These are phyloP conservation scores for Colletotrichum paranaense DNA, from an alignment of 2,329 filamentous ascomycete species.

Conservation along the genomic window DNA sequence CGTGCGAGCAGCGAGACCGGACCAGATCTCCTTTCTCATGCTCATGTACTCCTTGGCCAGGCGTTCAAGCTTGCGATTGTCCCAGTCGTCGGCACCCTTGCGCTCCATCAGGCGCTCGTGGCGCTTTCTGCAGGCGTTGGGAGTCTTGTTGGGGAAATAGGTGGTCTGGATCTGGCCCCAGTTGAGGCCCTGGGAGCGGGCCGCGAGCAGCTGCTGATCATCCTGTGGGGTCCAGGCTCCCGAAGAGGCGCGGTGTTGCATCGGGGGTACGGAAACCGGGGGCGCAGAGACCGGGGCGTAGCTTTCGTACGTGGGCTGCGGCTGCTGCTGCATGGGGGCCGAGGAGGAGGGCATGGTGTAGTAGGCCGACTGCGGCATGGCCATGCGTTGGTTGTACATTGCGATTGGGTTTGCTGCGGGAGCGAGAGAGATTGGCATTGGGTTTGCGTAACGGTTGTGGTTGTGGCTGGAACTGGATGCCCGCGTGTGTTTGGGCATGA, in stretches of 20 bases:
- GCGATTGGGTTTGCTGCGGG: constrained; percentile 50
- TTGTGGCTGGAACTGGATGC: constrained; percentile 51
- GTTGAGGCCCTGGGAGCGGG: constrained; percentile 80
- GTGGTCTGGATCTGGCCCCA: constrained; percentile 84
- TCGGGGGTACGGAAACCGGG: constrained; percentile 47
- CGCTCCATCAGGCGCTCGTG: constrained; percentile 87
- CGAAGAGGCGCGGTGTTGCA: constrained; percentile 66
- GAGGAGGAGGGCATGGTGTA: constrained; percentile 51
- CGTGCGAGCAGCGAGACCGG: constrained; percentile 74
- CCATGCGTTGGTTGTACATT: constrained; percentile 54
- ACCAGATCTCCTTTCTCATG: constrained; percentile 86
- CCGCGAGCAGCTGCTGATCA: constrained; percentile 78
- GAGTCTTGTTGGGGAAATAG: constrained; percentile 81
- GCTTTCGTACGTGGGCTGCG: constrained; percentile 50
- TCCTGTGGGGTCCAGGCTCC: constrained; percentile 80
- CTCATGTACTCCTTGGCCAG: constrained; percentile 84
- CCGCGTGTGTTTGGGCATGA: constrained; percentile 59
- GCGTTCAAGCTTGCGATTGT: constrained; percentile 77
- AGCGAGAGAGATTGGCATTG: constrained; percentile 53
- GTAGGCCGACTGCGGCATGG: constrained; percentile 52
- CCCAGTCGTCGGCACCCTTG: constrained; percentile 81
- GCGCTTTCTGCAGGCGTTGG: constrained; percentile 89
- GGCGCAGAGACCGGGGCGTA: constrained; percentile 49
- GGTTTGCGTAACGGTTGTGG: constrained; percentile 48
- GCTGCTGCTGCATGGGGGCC: constrained; percentile 48